Evolutionary conservation across 805 yeast species (phyloP), one percentile per base, ranked within the genome.

Genomic region (Metschnikowia hibisci): DNA sequence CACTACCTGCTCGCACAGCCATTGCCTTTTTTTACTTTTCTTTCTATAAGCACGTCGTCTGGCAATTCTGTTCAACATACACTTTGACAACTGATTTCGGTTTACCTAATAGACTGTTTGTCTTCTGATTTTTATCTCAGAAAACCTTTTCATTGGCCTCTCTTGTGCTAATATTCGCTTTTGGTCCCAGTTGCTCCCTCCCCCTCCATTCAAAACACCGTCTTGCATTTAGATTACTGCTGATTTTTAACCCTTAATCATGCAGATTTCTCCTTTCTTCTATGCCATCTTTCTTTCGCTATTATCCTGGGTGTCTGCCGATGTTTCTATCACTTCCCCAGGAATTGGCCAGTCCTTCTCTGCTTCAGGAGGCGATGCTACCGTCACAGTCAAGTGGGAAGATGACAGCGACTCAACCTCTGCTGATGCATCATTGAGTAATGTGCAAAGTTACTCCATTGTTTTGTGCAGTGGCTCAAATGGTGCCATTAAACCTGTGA

Each of bases 381-480:
- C 54, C 0, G 60, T 68, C 27, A 48, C 55, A 2, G 52, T 75
- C 42, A 50, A 46, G n/a, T 61, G 86, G 58, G 46, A 55, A 18
- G 89, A 95, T 60, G 48, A 69, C 12, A 83, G 80, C 46, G 76
- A 76, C 50, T 81, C 76, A 36, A 56, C 64, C 6, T 50, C 55
- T 30, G 52, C 45, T 3, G 56, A 54, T 10, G 85, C 87, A 0
- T 48, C 69, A 1, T 54, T 84, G 34, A 44, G 54, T 2, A 67
- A 74, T 7, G 74, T 78, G 18, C 48, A 62, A 3, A 51, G 64
- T 2, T 79, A 74, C 48, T 67, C 81, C 0, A 66, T 89, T 42
- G 61, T 65, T 5, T 66, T 91, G 41, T 82, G 91, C 62, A 77
- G 90, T 1, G 96, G 96, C 26, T 62, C 81, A 18, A 77, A 80